Base-by-base conservation (phyloP, 441 rosid species). In the Arabidopsis lyrata region DNA sequence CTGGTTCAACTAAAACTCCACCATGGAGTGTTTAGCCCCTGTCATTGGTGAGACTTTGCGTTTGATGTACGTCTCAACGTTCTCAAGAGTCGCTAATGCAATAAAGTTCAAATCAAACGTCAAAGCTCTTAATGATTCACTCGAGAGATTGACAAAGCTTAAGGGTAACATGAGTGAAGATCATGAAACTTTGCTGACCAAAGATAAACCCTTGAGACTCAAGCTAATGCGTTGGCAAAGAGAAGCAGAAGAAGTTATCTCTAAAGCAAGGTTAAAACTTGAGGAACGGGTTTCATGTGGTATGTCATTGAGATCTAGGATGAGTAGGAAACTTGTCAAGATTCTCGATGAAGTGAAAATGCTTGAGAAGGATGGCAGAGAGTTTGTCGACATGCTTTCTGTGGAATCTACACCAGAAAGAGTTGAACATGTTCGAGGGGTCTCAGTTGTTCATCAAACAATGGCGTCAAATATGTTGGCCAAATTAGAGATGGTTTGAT, bases 391-490 rank as follows among this genome's bases (percentile, higher is more conserved):
- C 20, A 45, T 45, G 50, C 50, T 45, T 45, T 45, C 50, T 7
- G 8, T 4, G 7, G 50, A 45, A 2, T n/a, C 20, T 45, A 45
- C 20, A 45, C 5, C 15, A 22, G 50, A 45, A 45, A 45, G 50
- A 45, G 50, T 45, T 45, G 20, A 45, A 45, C 22, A 45, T 45
- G 50, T 45, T 45, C 50, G 10, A 45, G 50, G 50, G 15, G 50
- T 45, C 50, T 45, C 50, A 15, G 3, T 15, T 45, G 8, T 15
- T 45, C 50, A 45, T 45, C 50, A 15, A 45, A 15, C 15, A 2
- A 15, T 45, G 1, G 50, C 50, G 50, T 15, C 16, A 45, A 15
- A 45, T 18, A 15, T 45, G 50, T 45, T 45, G 7, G 50, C 50
- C 15, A 47, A 47, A 47, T 47, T 47, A 16, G 5, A 9, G 24